Evolutionary conservation across 768 basidiomycete species (phyloP).

Genomic region (Heimioporus sp.): DNA sequence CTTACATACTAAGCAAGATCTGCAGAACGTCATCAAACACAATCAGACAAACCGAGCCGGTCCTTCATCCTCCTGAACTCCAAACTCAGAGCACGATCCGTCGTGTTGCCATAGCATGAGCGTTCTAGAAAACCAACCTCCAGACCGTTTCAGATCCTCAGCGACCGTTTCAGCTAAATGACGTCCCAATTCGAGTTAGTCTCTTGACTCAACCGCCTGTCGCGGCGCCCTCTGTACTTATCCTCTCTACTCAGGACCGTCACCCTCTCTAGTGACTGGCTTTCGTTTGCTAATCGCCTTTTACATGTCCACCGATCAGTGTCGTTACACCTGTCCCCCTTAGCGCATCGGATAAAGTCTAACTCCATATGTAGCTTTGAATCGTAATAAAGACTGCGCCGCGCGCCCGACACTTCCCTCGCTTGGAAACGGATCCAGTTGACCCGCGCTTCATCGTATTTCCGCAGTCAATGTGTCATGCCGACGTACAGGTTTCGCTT

Average conservation of each 20-base stretch:
- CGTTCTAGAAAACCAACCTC: neutral
- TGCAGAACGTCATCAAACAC: too few relatives aligned
- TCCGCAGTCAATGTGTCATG: neutral
- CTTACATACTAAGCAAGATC: too few relatives aligned
- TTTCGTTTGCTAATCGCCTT: neutral
- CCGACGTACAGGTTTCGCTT: neutral
- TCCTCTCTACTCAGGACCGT: neutral
- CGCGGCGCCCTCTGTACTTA: neutral
- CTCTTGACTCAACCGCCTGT: slow-evolving; percentile 4
- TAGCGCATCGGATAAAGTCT: neutral
- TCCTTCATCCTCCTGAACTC: too few relatives aligned
- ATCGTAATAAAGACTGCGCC: too few relatives aligned
- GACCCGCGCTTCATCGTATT: neutral
- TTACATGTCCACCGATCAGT: too few relatives aligned
- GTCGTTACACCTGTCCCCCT: neutral
- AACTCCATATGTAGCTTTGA: too few relatives aligned
- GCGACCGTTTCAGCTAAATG: neutral
- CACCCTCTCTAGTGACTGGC: neutral
- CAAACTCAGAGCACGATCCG: too few relatives aligned
- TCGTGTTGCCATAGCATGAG: neutral
- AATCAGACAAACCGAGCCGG: too few relatives aligned
- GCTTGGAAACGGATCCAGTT: neutral
- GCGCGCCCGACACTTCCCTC: neutral
- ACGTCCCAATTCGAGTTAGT: neutral
- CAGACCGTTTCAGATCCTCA: neutral